Evolutionary conservation across 805 yeast genomes (phyloP).

Genomic region (Candida tammaniensis): DNA sequence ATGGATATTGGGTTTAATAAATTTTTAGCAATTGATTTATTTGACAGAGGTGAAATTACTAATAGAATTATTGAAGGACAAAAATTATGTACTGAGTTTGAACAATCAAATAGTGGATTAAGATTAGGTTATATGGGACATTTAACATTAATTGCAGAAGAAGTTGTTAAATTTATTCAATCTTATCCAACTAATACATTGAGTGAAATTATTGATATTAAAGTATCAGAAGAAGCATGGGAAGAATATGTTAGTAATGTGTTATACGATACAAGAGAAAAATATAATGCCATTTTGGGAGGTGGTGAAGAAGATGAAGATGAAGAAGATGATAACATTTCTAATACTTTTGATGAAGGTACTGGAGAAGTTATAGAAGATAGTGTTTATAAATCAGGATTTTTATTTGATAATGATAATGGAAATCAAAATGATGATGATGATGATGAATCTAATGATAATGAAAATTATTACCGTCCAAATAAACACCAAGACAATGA

Average conservation of each 20-base stretch:
- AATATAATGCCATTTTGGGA: slow-evolving; percentile 91
- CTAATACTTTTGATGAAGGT: slow-evolving; percentile 36
- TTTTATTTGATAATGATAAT: slow-evolving; percentile 29
- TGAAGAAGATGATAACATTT: slow-evolving; percentile 23
- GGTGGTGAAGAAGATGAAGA: slow-evolving; percentile 58
- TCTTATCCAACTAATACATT: slow-evolving; percentile 34
- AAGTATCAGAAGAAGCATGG: slow-evolving; percentile 57
- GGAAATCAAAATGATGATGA: slow-evolving; percentile 32
- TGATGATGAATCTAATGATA: slow-evolving; percentile 29
- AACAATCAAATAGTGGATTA: slow-evolving; percentile 47
- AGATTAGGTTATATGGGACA: slow-evolving; percentile 97
- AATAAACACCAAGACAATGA: slow-evolving; percentile 14
- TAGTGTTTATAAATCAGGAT: slow-evolving; percentile 23
- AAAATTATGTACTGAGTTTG: slow-evolving; percentile 63
- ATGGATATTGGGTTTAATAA: slow-evolving; percentile 50
- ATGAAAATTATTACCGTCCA: slow-evolving; percentile 14
- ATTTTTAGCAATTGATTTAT: slow-evolving; percentile 53
- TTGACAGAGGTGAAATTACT: slow-evolving; percentile 46
- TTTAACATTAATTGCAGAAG: slow-evolving; percentile 89
- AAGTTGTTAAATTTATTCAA: slow-evolving; percentile 83
- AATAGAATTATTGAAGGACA: slow-evolving; percentile 43
- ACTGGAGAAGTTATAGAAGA: slow-evolving; percentile 38
- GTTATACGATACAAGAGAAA: slow-evolving; percentile 84
- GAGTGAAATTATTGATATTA: slow-evolving; percentile 35
- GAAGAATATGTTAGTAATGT: slow-evolving; percentile 77